Evolutionary conservation across 202 grass and related monocot species (phyloP), one percentile per base, ranked within the genome.

Genomic region (Setaria viridis): DNA sequence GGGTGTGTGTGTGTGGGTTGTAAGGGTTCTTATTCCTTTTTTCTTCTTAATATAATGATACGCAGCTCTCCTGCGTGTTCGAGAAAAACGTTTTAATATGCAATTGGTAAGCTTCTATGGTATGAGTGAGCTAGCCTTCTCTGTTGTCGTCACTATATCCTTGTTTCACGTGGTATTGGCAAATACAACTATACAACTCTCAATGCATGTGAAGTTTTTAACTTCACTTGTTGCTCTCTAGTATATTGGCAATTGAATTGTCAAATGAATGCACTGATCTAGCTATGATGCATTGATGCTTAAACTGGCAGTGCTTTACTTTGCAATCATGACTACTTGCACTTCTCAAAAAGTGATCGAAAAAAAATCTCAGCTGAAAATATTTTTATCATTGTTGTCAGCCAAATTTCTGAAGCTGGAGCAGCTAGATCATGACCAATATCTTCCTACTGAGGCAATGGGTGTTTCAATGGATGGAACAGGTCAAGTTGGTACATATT

Each of bases 321-420:
- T 77, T 39, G 10, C 19, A 51, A 66, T 45, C 9, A 56, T 47
- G 57, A 51, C 17, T 87, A 12, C 19, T 62, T 77, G 39, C 6
- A 35, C 65, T 75, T 70, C 51, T 85, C 7, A 7, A 33, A 20
- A 53, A 29, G 66, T 66, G 43, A 55, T 56, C 47, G 63, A 70
- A 81, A 67, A 72, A 83, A 19, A 1, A 15, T 66, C 64, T 51
- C 64, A 67, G 84, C 64, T 88, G 60, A 87, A 86, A 79, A 49
- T 50, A 59, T 66, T 81, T 77, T 88, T 67, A 71, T 76, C 66
- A 65, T 83, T 89, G 42, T 70, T 89, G 59, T 42, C 90, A 98
- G 95, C 95, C 30, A 98, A 98, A 86, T 98, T 98, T 90, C 73
- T 98, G 42, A 94, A 95, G 88, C 77, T 93, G 25, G 95, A 98